These are phyloP conservation scores for Hypomontagnella monticulosa DNA, from an alignment of 495 filamentous ascomycete species.

Conservation along the genomic window DNA sequence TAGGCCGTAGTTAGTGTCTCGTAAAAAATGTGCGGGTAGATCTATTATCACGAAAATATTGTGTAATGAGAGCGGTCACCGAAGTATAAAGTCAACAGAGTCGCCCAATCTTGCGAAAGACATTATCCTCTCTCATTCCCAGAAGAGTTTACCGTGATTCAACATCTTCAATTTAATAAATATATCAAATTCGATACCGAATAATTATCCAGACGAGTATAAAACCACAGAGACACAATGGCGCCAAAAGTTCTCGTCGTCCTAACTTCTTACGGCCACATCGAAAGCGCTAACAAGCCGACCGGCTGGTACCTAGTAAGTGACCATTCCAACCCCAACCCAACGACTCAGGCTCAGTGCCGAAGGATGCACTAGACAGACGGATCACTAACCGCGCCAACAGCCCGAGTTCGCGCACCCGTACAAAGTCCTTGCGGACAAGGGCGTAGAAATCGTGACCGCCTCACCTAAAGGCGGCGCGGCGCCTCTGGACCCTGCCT, in stretches of 20 bases:
- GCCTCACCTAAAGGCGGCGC: conserved; percentile 75
- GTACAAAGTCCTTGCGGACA: conserved; percentile 62
- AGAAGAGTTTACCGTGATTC: too few species aligned
- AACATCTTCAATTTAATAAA: too few species aligned
- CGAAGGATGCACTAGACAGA: not conserved
- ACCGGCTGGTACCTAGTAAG: conserved; percentile 76
- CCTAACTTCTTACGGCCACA: conserved; percentile 68
- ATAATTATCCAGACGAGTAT: not conserved
- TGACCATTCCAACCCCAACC: not conserved
- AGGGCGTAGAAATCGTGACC: conserved; percentile 64
- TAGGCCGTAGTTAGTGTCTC: too few species aligned
- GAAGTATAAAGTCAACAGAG: too few species aligned
- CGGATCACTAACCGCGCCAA: conserved; percentile 2
- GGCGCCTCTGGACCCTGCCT: conserved; percentile 72
- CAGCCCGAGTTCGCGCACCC: conserved; percentile 80
- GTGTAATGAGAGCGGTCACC: too few species aligned
- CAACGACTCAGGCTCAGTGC: too few species aligned
- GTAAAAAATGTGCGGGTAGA: too few species aligned
- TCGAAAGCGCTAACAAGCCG: conserved; percentile 60
- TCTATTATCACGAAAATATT: too few species aligned
- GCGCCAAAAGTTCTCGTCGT: conserved; percentile 73
- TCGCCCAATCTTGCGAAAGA: too few species aligned
- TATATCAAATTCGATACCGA: too few species aligned
- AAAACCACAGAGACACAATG: conserved; percentile 39
- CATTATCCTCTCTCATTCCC: too few species aligned